Conservation (phyloP, 129 eudicot species). For the Artemisia argyi region DNA sequence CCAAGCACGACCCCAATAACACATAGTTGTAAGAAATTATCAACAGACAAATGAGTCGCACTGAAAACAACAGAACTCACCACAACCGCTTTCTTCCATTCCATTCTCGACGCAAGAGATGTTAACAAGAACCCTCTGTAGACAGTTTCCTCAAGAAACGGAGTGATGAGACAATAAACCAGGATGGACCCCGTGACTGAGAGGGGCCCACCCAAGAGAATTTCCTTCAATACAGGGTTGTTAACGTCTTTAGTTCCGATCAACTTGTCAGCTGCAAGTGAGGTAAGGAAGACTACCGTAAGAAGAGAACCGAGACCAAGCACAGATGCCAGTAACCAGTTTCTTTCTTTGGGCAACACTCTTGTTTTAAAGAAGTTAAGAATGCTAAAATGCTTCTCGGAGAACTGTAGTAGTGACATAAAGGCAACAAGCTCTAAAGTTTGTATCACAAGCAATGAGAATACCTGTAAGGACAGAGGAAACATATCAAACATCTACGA, state of each 20-base stretch:
- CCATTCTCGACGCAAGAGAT: slow-evolving; percentile 62
- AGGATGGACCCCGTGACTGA: slow-evolving; percentile 48
- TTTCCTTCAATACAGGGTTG: slow-evolving; percentile 71
- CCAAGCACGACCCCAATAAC: slow-evolving; percentile 78
- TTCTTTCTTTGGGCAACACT: slow-evolving; percentile 47
- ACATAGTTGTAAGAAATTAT: slow-evolving; percentile 62
- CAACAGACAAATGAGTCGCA: slow-evolving; percentile 74
- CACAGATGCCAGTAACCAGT: slow-evolving; percentile 68
- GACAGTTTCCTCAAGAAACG: slow-evolving; percentile 79
- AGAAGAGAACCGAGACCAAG: slow-evolving; percentile 68
- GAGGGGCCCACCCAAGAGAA: slow-evolving; percentile 55
- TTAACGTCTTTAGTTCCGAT: slow-evolving; percentile 68
- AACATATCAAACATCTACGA: background rate
- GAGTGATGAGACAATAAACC: slow-evolving; percentile 66
- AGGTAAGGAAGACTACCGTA: slow-evolving; percentile 52
- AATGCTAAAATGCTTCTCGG: slow-evolving; percentile 45
- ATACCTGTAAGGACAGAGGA: slow-evolving; percentile 36
- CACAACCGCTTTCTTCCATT: slow-evolving; percentile 73
- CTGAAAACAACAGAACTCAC: slow-evolving; percentile 71
- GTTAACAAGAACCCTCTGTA: slow-evolving; percentile 77
- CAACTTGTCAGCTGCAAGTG: slow-evolving; percentile 62
- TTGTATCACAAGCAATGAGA: slow-evolving; percentile 56
- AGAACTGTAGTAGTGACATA: slow-evolving; percentile 42
- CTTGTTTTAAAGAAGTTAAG: slow-evolving; percentile 44
- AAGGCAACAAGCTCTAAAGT: slow-evolving; percentile 56